Evolutionary conservation across 768 basidiomycete species (phyloP).

Genomic region (Cystofilobasidium ferigula): DNA sequence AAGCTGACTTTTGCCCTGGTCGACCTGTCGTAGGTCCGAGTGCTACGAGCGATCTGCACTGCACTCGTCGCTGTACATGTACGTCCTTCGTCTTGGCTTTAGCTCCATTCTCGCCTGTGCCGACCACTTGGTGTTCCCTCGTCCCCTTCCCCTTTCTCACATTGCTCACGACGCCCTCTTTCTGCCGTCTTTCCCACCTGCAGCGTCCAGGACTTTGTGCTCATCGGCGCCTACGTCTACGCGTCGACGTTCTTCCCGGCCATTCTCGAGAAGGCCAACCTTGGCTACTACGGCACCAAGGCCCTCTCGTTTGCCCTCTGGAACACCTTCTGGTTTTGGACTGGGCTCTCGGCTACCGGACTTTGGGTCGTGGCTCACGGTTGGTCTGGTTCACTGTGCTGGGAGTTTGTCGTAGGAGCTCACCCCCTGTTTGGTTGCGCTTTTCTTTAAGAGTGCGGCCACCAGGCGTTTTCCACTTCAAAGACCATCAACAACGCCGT

Average conservation of each 20-base stretch:
- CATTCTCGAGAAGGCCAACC: slow-evolving; percentile 29
- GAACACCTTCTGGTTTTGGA: slow-evolving; percentile 67
- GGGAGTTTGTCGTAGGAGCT: too few species aligned
- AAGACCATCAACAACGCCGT: slow-evolving; percentile 84
- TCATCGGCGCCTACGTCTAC: slow-evolving; percentile 47
- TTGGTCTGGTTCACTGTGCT: too few species aligned
- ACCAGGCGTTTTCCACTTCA: slow-evolving; percentile 79
- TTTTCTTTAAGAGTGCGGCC: slow-evolving; percentile 96
- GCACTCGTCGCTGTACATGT: slow-evolving; percentile 61
- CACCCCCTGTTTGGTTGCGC: too few species aligned
- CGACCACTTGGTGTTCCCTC: neutral
- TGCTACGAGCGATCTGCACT: slow-evolving; percentile 85
- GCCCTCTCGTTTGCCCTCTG: slow-evolving; percentile 58
- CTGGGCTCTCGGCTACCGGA: slow-evolving; percentile 80
- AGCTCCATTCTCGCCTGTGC: too few species aligned
- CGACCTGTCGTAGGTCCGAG: slow-evolving; percentile 45
- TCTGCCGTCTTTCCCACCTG: neutral
- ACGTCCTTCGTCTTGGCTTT: neutral
- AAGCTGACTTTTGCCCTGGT: too few species aligned
- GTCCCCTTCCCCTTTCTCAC: neutral
- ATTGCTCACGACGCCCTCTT: neutral
- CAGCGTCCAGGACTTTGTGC: slow-evolving; percentile 56
- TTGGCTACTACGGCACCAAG: slow-evolving; percentile 45
- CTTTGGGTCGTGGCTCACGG: slow-evolving; percentile 88
- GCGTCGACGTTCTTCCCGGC: neutral